phyloP scores from a whole-genome alignment of 2,329 filamentous ascomycete genomes.

The Biscogniauxia mediterranea region DNA sequence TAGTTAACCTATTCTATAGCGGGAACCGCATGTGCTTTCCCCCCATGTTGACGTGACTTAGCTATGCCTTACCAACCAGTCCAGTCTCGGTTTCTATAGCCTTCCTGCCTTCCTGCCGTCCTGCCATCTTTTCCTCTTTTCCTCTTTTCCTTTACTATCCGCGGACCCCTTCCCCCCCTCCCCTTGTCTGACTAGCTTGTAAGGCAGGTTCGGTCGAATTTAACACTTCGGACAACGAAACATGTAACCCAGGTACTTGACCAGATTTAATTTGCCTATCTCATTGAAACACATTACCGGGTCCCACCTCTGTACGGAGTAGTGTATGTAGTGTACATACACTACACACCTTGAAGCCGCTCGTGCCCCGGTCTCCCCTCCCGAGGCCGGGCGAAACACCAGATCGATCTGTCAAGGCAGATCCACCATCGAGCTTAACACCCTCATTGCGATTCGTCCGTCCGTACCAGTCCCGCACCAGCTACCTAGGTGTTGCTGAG shows the following conservation, averaged over 20 bases:
- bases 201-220: background rate
- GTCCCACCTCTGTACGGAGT: background rate
- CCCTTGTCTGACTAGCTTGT: background rate
- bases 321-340: background rate
- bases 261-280: background rate
- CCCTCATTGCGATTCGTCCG: background rate
- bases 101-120: background rate
- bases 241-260: background rate
- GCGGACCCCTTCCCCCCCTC: background rate
- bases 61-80: background rate
- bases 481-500: background rate
- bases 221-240: background rate
- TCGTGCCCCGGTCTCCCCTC: background rate
- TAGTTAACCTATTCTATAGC: background rate
- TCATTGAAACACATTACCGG: background rate
- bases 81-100: background rate
- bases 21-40: background rate
- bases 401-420: background rate
- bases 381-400: background rate
- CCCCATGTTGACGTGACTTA: background rate
- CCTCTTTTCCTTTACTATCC: no score
- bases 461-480: background rate
- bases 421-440: background rate
- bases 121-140: no score
- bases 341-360: background rate